Percentiles rank a stretch among this genome's conserved stretches.
phyloP scores from a whole-genome alignment of 2,329 filamentous ascomycete genomes.

The Ophiostoma fasciatum region DNA sequence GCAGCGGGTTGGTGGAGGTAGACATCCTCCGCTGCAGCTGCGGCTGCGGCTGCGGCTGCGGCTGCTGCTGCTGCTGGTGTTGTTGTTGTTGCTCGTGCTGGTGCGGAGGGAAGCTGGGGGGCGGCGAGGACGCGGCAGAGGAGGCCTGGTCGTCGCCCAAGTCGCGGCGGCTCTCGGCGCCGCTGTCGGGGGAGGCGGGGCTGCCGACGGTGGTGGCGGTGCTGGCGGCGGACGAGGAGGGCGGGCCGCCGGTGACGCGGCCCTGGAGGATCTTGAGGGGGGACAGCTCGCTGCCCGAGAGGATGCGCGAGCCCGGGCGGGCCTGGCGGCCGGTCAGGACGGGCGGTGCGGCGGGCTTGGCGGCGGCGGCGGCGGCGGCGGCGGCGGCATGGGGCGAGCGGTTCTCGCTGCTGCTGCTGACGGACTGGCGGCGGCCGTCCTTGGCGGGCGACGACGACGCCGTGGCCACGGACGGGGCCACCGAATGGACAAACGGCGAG shows the following conservation, averaged over 20 bases:
- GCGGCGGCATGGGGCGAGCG: constrained; percentile 21
- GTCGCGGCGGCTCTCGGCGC: constrained; percentile 11
- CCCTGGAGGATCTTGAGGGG: constrained; percentile 39
- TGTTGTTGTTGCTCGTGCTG: no score
- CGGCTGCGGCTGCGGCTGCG: no score
- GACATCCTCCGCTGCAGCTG: constrained; percentile 2
- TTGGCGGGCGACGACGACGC: no score
- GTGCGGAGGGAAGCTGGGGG: constrained; percentile 8
- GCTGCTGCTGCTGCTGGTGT: no score
- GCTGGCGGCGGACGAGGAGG: constrained; percentile 12
- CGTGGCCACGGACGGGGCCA: constrained; percentile 9
- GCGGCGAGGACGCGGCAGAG: constrained; percentile 10
- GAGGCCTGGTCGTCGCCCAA: constrained; percentile 3
- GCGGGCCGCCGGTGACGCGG: constrained; percentile 2
- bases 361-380: constrained; percentile 10
- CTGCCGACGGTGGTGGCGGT: constrained; percentile 2
- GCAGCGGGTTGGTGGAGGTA: constrained; percentile 13
- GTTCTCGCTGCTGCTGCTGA: constrained; percentile 22
- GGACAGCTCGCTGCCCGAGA: constrained; percentile 42
- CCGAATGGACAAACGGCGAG: constrained; percentile 18
- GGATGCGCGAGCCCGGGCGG: constrained; percentile 28
- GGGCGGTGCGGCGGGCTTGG: not conserved
- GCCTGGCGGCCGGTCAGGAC: constrained; percentile 18
- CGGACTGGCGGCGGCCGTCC: constrained; percentile 16
- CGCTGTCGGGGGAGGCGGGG: constrained; percentile 10